Percentiles rank a stretch among this genome's conserved stretches.
Conservation (phyloP, 116 monocot genomes). For the Zostera marina region DNA sequence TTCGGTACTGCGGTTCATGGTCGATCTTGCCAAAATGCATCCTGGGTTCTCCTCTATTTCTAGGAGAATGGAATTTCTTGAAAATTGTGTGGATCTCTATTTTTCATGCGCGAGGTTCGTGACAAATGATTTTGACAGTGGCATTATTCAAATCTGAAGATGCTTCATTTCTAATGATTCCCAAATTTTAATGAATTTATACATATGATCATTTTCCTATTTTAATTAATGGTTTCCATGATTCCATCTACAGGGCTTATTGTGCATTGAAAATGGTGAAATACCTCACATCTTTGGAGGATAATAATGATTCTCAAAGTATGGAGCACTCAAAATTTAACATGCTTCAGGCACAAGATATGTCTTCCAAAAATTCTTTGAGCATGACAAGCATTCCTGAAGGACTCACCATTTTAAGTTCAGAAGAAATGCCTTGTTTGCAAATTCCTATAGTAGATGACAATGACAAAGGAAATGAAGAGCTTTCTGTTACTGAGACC, state of each 20-base stretch:
- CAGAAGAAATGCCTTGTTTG: slow-evolving; percentile 25
- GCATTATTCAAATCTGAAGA: not conserved
- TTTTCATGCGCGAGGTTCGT: slow-evolving; percentile 94
- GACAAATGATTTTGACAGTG: not conserved
- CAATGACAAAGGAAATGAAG: slow-evolving; percentile 12
- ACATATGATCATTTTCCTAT: not conserved
- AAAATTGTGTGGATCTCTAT: slow-evolving; percentile 91
- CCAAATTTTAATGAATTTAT: not conserved
- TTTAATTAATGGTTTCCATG: not conserved
- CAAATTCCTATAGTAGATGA: slow-evolving; percentile 18
- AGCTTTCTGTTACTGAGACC: slow-evolving; percentile 8
- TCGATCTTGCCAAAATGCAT: slow-evolving; percentile 92
- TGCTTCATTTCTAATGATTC: not conserved
- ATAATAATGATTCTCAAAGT: slow-evolving; percentile 49
- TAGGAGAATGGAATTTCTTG: slow-evolving; percentile 82
- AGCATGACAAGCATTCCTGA: slow-evolving; percentile 54
- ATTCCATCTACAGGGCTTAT: slow-evolving; percentile 45
- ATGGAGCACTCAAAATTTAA: slow-evolving; percentile 39
- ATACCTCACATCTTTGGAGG: slow-evolving; percentile 38
- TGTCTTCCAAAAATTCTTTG: slow-evolving; percentile 56
- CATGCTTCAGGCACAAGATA: slow-evolving; percentile 50
- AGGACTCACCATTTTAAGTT: slow-evolving; percentile 61
- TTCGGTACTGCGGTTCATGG: slow-evolving; percentile 87
- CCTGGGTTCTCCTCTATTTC: slow-evolving; percentile 81
- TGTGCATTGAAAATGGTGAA: slow-evolving; percentile 82